These are phyloP conservation scores for Xylariomycetidae sp. DNA, from an alignment of 2,329 filamentous ascomycete genomes.

Conservation along the genomic window DNA sequence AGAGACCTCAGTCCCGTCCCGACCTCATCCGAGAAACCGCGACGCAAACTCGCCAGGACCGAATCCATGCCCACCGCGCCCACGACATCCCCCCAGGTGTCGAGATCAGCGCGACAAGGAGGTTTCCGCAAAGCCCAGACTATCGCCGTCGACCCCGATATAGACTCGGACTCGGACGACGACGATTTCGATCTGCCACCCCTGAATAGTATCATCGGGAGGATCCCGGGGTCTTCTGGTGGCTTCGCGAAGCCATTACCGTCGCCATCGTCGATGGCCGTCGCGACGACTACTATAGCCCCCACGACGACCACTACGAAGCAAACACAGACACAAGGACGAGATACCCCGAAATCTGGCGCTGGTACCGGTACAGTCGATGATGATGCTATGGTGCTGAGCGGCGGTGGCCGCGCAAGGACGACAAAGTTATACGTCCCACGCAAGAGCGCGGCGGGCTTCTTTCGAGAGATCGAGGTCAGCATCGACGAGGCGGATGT, in stretches of 20 bases:
- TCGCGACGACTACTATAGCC: not conserved
- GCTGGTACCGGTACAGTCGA: no score
- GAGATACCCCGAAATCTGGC: conserved; percentile 2
- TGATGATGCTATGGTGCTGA: conserved; percentile 14
- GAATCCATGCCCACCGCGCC: conserved; percentile 20
- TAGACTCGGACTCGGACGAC: conserved; percentile 15
- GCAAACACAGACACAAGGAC: not conserved
- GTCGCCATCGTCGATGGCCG: not conserved
- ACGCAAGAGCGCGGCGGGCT: conserved; percentile 32
- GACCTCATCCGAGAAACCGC: conserved; percentile 10
- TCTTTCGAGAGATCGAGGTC: conserved; percentile 32
- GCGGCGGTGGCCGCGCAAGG: conserved; percentile 9
- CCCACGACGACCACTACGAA: not conserved
- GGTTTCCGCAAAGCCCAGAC: conserved; percentile 17
- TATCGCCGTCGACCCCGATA: conserved; percentile 10
- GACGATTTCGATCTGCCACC: conserved; percentile 20
- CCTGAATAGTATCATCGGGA: conserved; percentile 13
- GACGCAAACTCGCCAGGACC: conserved; percentile 23
- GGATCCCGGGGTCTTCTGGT: conserved; percentile 2
- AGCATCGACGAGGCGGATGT: conserved; percentile 22
- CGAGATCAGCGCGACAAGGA: conserved; percentile 1
- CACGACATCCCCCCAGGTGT: no score
- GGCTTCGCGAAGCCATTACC: conserved; percentile 1
- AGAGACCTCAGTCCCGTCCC: conserved; percentile 13
- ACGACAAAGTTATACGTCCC: conserved; percentile 37